phyloP scores from a whole-genome alignment of 345 rosid genomes.

The Brassica napus region Da-Ae NC_063452.1:57659501-57660000 shows the following conservation, averaged over 20 bases:
- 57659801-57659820: background rate
- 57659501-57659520: slow-evolving; percentile 33
- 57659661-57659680: slow-evolving; percentile 98
- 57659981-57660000: background rate
- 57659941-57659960: background rate
- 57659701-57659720: slow-evolving; percentile 94
- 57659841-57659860: slow-evolving; percentile 92
- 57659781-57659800: background rate
- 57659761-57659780: slow-evolving; percentile 8
- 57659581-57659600: slow-evolving; percentile 97
- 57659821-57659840: slow-evolving; percentile 52
- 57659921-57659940: slow-evolving; percentile 53
- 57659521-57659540: slow-evolving; percentile 98
- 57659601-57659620: slow-evolving; percentile 93
- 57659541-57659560: slow-evolving; percentile 99
- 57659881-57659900: slow-evolving; percentile 99
- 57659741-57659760: slow-evolving; percentile 77
- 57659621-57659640: slow-evolving; percentile 56
- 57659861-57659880: slow-evolving; percentile 92
- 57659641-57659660: slow-evolving; percentile 61
- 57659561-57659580: slow-evolving; percentile 94
- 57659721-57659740: slow-evolving; percentile 98
- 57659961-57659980: slow-evolving; percentile 3
- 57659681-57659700: slow-evolving; percentile 81
- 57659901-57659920: slow-evolving; percentile 73